phyloP scores from a whole-genome alignment of 805 yeast species.

The Ogataea trehalophila region DNA sequence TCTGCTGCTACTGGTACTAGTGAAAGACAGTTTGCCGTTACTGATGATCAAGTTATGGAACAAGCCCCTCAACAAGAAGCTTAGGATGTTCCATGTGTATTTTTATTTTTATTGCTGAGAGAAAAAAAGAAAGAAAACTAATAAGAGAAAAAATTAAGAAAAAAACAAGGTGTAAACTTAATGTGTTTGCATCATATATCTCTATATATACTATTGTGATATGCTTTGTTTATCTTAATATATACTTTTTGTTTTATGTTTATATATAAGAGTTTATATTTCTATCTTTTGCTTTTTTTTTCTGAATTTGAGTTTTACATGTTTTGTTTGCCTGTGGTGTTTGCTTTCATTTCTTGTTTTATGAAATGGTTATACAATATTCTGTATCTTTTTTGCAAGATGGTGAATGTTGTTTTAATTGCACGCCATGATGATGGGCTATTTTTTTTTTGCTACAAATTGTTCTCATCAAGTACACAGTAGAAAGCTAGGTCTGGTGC shows the following conservation, averaged over 20 bases:
- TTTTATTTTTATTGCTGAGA: background rate
- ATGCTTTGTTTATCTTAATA: background rate
- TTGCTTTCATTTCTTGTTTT: background rate
- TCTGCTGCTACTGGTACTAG: conserved; percentile 34
- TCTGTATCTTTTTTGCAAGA: background rate
- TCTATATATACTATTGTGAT: background rate
- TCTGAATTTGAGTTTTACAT: background rate
- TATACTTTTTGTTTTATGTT: background rate
- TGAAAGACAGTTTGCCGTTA: conserved; percentile 70
- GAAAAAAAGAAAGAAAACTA: background rate
- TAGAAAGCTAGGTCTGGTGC: too few relatives aligned
- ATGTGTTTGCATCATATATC: background rate
- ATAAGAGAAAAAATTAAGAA: too few relatives aligned
- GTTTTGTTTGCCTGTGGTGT: background rate
- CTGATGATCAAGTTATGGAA: conserved; percentile 69
- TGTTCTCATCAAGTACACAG: too few relatives aligned
- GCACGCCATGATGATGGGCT: too few relatives aligned
- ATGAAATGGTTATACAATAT: background rate
- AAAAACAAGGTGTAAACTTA: too few relatives aligned
- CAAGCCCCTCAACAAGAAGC: conserved; percentile 50
- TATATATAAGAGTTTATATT: background rate
- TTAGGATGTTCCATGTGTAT: background rate
- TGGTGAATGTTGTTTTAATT: too few relatives aligned
- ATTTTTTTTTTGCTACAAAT: too few relatives aligned
- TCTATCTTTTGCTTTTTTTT: background rate